A percentile compares a stretch with the other conserved stretches of the same genome.
Conservation (phyloP, 768 basidiomycete genomes). For the Daedalea quercina region DNA sequence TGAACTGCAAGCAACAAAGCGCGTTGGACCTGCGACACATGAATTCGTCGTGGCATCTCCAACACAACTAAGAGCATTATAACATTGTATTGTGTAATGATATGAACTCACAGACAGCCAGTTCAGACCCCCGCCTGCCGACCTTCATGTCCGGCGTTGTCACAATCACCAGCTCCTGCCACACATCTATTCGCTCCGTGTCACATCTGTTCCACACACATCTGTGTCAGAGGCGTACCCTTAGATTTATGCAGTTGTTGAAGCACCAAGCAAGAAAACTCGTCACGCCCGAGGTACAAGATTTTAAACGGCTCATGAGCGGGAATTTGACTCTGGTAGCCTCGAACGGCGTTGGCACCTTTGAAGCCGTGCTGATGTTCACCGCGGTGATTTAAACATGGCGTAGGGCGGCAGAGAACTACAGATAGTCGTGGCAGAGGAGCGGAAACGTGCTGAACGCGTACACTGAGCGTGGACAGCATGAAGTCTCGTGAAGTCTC, state of each 20-base stretch:
- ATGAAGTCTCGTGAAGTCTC: too few relatives aligned
- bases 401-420: too few relatives aligned
- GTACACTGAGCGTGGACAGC: too few relatives aligned
- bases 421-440: too few relatives aligned
- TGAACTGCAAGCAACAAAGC: too few relatives aligned
- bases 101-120: conserved; percentile 47
- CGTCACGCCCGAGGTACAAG: conserved; percentile 84
- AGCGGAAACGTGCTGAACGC: too few relatives aligned
- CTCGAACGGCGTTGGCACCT: background rate
- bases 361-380: too few relatives aligned
- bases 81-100: background rate
- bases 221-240: conserved; percentile 36
- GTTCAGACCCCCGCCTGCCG: conserved; percentile 52
- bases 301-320: conserved; percentile 44
- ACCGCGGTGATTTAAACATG: too few relatives aligned
- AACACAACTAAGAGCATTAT: background rate
- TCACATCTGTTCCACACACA: background rate
- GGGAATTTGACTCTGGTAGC: background rate
- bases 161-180: conserved; percentile 59
- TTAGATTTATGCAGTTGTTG: conserved; percentile 51
- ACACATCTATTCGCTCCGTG: conserved; percentile 52
- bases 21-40: too few relatives aligned
- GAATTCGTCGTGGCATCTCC: too few relatives aligned
- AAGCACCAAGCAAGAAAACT: conserved; percentile 77
- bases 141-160: conserved; percentile 64